Conservation (phyloP, 192 early-diverging fungal species). For the Lobosporangium transversale region DNA sequence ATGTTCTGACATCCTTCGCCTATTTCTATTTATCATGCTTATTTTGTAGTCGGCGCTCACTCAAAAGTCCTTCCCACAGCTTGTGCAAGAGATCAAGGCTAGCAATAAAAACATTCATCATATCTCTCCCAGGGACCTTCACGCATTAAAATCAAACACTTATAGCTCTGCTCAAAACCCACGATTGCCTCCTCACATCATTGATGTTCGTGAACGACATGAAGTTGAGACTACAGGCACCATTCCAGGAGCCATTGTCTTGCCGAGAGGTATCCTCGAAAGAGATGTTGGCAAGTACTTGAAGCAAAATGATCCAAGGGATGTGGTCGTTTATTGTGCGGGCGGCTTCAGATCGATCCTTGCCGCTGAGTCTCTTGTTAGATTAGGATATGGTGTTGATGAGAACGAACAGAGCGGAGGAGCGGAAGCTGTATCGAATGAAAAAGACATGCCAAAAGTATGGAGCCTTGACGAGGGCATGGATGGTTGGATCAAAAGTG, state of each 20-base stretch:
- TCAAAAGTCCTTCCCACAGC: slow-evolving; percentile 41
- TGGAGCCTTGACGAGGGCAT: slow-evolving; percentile 61
- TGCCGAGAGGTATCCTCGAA: slow-evolving; percentile 61
- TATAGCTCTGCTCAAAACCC: slow-evolving; percentile 10
- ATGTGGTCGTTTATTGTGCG: slow-evolving; percentile 64
- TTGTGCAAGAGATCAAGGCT: slow-evolving; percentile 41
- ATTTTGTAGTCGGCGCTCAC: slow-evolving; percentile 12
- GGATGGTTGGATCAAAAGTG: slow-evolving; percentile 60
- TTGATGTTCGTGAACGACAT: slow-evolving; percentile 62
- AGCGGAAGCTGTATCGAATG: background rate
- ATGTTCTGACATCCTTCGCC: background rate
- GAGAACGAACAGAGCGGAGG: slow-evolving; percentile 11
- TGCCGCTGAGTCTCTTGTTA: slow-evolving; percentile 60
- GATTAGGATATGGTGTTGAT: slow-evolving; percentile 55
- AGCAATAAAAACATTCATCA: slow-evolving; percentile 47
- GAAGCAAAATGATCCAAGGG: slow-evolving; percentile 47
- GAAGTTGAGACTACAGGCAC: slow-evolving; percentile 54
- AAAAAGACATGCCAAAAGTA: slow-evolving; percentile 26
- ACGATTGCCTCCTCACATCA: slow-evolving; percentile 34
- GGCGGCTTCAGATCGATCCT: slow-evolving; percentile 62
- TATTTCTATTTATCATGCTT: background rate
- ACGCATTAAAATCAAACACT: background rate
- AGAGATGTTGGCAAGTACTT: slow-evolving; percentile 58
- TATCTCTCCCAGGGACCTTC: slow-evolving; percentile 38
- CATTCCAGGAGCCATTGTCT: slow-evolving; percentile 59